Percentiles rank a stretch among this genome's conserved stretches.
Evolutionary conservation across 352 stramenopile genomes (phyloP).

Genomic region (Globisporangium canariense): DNA sequence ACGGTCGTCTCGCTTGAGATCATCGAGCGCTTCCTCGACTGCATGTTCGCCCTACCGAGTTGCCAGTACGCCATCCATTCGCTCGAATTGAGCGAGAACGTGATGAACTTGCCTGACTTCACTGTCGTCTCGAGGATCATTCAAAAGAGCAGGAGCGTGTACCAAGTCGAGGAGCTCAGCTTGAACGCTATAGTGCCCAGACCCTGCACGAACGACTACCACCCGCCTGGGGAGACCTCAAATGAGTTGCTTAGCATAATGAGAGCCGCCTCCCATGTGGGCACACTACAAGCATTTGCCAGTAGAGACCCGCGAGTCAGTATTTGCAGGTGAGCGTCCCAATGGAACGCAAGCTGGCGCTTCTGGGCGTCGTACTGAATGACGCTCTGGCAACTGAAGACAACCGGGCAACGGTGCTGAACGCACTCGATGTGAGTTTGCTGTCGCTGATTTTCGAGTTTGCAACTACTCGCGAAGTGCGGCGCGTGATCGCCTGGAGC

Average conservation of each 20-base stretch:
- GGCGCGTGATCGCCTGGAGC: background rate
- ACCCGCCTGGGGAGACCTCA: background rate
- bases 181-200: background rate
- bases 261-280: background rate
- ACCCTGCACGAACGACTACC: no score
- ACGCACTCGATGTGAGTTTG: background rate
- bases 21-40: constrained; percentile 10
- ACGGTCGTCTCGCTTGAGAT: background rate
- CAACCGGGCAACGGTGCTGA: background rate
- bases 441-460: background rate
- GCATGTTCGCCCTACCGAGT: background rate
- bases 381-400: background rate
- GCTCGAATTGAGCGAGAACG: constrained; percentile 10
- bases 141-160: background rate
- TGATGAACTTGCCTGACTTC: background rate
- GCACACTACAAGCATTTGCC: background rate
- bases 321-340: background rate
- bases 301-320: background rate
- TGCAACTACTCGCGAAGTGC: background rate
- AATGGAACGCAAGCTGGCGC: background rate
- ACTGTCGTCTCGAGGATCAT: constrained; percentile 13
- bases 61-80: background rate
- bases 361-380: background rate
- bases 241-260: background rate
- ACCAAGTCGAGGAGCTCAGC: background rate